A percentile compares a stretch with the other conserved stretches of the same genome.
phyloP scores from a whole-genome alignment of 2,329 filamentous ascomycete species.

The Colletotrichum camelliae region DNA sequence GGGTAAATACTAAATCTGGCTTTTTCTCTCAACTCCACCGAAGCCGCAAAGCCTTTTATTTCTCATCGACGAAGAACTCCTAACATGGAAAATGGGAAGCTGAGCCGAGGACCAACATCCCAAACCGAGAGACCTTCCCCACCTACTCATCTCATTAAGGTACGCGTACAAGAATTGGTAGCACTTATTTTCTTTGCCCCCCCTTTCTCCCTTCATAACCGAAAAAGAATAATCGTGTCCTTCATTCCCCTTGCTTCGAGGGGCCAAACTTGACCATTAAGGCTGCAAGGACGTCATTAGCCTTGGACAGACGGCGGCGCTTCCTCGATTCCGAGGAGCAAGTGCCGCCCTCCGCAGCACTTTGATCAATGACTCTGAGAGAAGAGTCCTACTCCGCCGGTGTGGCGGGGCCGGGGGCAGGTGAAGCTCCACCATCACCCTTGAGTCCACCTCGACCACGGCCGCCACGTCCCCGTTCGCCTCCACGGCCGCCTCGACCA shows the following conservation, averaged over 20 bases:
- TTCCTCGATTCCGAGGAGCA: background rate
- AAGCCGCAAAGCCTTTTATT: slow-evolving; percentile 11
- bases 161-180: slow-evolving; percentile 27
- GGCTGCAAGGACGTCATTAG: slow-evolving; percentile 20
- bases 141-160: slow-evolving; percentile 22
- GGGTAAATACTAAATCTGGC: background rate
- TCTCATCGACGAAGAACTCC: slow-evolving; percentile 15
- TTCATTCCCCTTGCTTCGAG: slow-evolving; percentile 6
- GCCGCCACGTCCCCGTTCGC: slow-evolving; percentile 61
- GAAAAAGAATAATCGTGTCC: slow-evolving; percentile 12
- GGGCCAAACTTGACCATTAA: slow-evolving; percentile 18
- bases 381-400: slow-evolving; percentile 39
- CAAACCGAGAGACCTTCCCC: slow-evolving; percentile 1
- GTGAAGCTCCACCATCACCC: slow-evolving; percentile 61
- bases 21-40: slow-evolving; percentile 3
- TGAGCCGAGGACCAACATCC: background rate
- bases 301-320: background rate
- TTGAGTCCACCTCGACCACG: slow-evolving; percentile 63
- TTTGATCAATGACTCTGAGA: slow-evolving; percentile 9
- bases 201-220: slow-evolving; percentile 14
- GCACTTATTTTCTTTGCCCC: slow-evolving; percentile 20
- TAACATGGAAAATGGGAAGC: slow-evolving; percentile 2
- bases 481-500: slow-evolving; percentile 62
- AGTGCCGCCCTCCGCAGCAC: background rate
- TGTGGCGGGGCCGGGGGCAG: slow-evolving; percentile 57